Conservation (phyloP, 1,284 basidiomycete genomes). For the Wallemia ichthyophaga region DNA sequence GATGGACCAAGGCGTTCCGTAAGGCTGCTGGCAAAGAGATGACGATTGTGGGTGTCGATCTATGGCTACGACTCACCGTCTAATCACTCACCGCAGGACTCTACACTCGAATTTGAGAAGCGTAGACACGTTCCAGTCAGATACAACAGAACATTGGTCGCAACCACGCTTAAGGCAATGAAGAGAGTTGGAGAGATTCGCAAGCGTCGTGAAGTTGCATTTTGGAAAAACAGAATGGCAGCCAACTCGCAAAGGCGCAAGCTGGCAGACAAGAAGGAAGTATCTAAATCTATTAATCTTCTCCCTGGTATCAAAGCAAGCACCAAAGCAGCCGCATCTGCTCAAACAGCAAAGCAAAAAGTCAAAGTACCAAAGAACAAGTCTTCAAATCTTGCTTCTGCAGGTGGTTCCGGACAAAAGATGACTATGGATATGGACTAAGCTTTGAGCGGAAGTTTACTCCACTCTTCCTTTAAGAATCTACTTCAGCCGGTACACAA, state of each 20-base stretch:
- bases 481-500: not conserved
- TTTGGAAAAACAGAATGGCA: slow-evolving; percentile 53
- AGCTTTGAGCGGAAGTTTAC: not conserved
- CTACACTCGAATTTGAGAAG: slow-evolving; percentile 98
- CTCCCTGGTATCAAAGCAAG: not conserved
- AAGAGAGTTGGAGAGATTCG: slow-evolving; percentile 83
- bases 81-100: slow-evolving; percentile 32
- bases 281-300: not conserved
- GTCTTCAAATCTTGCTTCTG: not conserved
- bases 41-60: slow-evolving; percentile 47
- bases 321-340: not conserved
- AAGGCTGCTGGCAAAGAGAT: slow-evolving; percentile 98
- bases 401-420: not conserved
- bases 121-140: slow-evolving; percentile 88
- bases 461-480: no score
- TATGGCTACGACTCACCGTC: no score
- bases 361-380: not conserved
- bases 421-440: not conserved
- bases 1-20: slow-evolving; percentile 99
- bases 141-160: slow-evolving; percentile 80
- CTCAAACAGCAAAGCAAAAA: not conserved
- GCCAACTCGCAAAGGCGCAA: slow-evolving; percentile 3
- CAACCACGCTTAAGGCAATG: slow-evolving; percentile 91
- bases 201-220: slow-evolving; percentile 66
- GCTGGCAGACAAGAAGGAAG: not conserved